Conservation (phyloP, 352 stramenopile species). For the Pythium oligandrum region DNA sequence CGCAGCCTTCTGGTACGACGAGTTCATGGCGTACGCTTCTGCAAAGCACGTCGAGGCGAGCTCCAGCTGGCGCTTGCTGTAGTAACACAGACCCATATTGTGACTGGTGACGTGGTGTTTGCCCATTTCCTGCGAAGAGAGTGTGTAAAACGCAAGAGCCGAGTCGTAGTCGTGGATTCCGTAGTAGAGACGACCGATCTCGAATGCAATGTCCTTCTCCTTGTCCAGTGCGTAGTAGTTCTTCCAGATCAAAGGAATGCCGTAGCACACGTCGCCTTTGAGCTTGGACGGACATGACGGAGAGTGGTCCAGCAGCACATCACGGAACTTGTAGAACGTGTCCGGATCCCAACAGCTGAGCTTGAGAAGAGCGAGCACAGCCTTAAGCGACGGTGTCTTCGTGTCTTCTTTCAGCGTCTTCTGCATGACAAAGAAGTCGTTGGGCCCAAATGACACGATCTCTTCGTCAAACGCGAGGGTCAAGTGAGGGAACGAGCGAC, state of each 20-base stretch:
- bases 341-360: slow-evolving; percentile 91
- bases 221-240: slow-evolving; percentile 93
- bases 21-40: slow-evolving; percentile 61
- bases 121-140: slow-evolving; percentile 85
- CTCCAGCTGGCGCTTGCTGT: slow-evolving; percentile 78
- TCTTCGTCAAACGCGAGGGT: slow-evolving; percentile 77
- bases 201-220: slow-evolving; percentile 91
- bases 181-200: slow-evolving; percentile 91
- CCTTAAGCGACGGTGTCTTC: slow-evolving; percentile 77
- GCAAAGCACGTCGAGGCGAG: slow-evolving; percentile 63
- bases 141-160: slow-evolving; percentile 87
- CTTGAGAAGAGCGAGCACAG: slow-evolving; percentile 88
- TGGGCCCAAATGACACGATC: slow-evolving; percentile 89
- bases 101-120: slow-evolving; percentile 95
- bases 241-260: slow-evolving; percentile 83
- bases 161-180: slow-evolving; percentile 89
- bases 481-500: slow-evolving; percentile 61
- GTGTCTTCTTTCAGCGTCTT: slow-evolving; percentile 82
- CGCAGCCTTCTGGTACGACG: slow-evolving; percentile 69
- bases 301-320: slow-evolving; percentile 87
- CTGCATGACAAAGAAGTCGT: slow-evolving; percentile 95
- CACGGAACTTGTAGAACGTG: slow-evolving; percentile 95
- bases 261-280: slow-evolving; percentile 78
- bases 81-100: slow-evolving; percentile 95
- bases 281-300: slow-evolving; percentile 54